Base-by-base conservation (phyloP, 257 asterid species). In the Plantago ovata region DNA sequence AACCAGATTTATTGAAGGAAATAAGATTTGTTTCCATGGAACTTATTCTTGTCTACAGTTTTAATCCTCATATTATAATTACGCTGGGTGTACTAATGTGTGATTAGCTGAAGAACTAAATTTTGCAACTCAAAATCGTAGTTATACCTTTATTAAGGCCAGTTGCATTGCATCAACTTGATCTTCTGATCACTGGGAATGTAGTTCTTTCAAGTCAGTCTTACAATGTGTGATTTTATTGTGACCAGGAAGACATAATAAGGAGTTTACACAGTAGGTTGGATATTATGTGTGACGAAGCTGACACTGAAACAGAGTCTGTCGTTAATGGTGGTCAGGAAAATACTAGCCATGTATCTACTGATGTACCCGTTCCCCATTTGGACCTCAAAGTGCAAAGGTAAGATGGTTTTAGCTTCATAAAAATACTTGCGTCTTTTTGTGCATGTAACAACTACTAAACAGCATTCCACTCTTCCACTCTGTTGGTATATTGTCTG, bases 211-310 rank as follows among this genome's bases (percentile, higher is more conserved):
- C 53, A 22, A 50, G 49, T 38, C 51, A 36, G 14, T 61, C 19
- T 61, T 63, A 32, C 69, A 63, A 72, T 67, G 68, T 48, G 58
- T 46, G 60, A 24, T 61, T 56, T 60, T 71, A 57, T 40, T 65
- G 50, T 73, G 66, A 60, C 68, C 56, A 93, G 99, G 97, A 81
- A 71, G 99, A 93, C 79, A 84, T 93, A 61, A 77, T 81, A 62
- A 63, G 67, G 84, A 93, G 99, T 71, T 72, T 93, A 78, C 81
- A 56, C 44, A 86, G 96, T 72, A 86, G 99, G 74, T 69, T 93
- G 77, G 97, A 84, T 55, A 74, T 86, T 52, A 69, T 93, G 63
- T 78, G 79, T 70, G 99, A 89, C 64, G 99, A 84, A 57, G 92
- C 86, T 24, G 97, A 85, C 62, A 77, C 78, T 53, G 75, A 76